Conservation (phyloP, 2,329 filamentous ascomycete genomes). For the Trichoderma semiorbis region DNA sequence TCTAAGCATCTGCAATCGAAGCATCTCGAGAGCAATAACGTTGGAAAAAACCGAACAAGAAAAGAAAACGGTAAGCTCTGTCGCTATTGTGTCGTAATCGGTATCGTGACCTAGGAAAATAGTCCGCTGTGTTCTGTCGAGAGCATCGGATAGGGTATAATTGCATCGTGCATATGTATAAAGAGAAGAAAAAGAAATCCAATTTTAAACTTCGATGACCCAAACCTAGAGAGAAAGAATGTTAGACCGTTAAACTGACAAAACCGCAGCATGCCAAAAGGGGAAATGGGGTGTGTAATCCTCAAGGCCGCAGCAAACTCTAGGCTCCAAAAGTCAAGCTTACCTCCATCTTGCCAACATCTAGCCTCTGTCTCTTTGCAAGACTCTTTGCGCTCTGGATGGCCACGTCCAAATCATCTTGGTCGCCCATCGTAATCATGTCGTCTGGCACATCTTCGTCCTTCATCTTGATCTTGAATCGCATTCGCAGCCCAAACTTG, state of each 20-base stretch:
- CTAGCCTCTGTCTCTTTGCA: constrained; percentile 69
- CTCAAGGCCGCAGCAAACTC: constrained; percentile 7
- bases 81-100: constrained; percentile 5
- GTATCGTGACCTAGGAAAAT: neutral
- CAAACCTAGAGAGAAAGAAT: constrained; percentile 40
- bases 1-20: neutral
- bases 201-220: constrained; percentile 40
- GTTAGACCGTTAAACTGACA: constrained; percentile 24
- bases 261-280: neutral
- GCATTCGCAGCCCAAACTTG: constrained; percentile 75
- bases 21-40: neutral
- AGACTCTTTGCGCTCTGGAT: constrained; percentile 64
- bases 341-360: constrained; percentile 94
- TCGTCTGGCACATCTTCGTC: constrained; percentile 77
- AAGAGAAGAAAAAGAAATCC: neutral
- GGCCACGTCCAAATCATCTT: constrained; percentile 91
- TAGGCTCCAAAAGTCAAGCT: constrained; percentile 33
- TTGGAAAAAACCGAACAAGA: neutral
- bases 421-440: constrained; percentile 95
- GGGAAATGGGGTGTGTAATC: neutral
- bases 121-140: neutral
- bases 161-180: neutral
- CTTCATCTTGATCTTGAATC: constrained; percentile 84
- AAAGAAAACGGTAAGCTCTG: neutral
- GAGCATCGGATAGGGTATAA: constrained; percentile 13